These are phyloP conservation scores for Trametes elegans DNA, from an alignment of 768 basidiomycete species.

Conservation along the genomic window DNA sequence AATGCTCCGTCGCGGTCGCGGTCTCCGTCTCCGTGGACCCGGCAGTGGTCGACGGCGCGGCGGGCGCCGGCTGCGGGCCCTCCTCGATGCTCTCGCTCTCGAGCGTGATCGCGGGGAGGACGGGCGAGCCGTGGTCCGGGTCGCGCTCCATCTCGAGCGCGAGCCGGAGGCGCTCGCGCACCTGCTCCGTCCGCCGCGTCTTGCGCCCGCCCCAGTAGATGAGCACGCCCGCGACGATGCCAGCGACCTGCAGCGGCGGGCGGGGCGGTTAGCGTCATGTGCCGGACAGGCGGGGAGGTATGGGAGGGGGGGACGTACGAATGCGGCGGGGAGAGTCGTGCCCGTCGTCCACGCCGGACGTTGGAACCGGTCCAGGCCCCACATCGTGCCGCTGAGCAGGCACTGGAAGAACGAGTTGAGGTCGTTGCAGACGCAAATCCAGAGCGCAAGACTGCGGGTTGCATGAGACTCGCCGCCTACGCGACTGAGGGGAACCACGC, in stretches of 20 bases:
- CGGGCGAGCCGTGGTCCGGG: not conserved
- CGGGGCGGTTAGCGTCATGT: not conserved
- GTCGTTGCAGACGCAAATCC: constrained; percentile 71
- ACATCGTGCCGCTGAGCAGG: constrained; percentile 75
- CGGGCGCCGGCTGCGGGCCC: not conserved
- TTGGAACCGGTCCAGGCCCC: constrained; percentile 71
- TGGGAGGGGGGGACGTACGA: constrained; percentile 46
- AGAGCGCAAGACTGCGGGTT: constrained; percentile 53
- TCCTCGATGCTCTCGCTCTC: not conserved
- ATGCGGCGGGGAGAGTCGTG: constrained; percentile 66
- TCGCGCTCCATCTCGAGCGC: constrained; percentile 37
- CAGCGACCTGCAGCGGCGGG: constrained; percentile 30
- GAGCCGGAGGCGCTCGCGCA: constrained; percentile 55
- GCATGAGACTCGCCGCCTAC: not conserved
- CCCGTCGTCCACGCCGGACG: constrained; percentile 72
- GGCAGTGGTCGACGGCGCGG: not conserved
- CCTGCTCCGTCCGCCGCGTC: constrained; percentile 65
- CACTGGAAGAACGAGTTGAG: constrained; percentile 82
- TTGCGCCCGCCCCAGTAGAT: constrained; percentile 73
- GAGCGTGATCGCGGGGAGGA: not conserved
- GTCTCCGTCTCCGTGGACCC: not conserved
- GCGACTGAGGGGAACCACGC: constrained; percentile 13
- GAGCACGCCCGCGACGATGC: constrained; percentile 67
- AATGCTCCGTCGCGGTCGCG: not conserved
- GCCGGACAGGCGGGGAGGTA: no score